A percentile compares a stretch with the other conserved stretches of the same genome.
phyloP scores from a whole-genome alignment of 768 basidiomycete genomes.

The Collybia mongolica region DNA sequence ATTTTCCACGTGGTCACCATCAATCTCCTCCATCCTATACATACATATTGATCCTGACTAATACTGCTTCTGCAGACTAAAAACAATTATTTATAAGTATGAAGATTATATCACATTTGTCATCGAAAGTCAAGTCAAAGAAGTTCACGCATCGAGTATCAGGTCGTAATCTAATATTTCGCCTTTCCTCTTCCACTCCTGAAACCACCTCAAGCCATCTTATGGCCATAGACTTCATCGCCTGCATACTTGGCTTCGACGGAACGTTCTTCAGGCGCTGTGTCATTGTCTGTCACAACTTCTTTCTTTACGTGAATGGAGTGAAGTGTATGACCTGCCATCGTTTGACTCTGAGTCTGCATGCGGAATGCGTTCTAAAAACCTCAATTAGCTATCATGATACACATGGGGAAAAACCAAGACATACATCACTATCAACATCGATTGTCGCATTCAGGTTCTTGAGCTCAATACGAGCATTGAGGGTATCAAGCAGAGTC shows the following conservation, averaged over 20 bases:
- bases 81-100: neutral
- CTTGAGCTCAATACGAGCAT: conserved; percentile 35
- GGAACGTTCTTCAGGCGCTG: conserved; percentile 13
- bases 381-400: neutral
- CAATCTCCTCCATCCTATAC: neutral
- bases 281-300: conserved; percentile 14
- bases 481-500: conserved; percentile 45
- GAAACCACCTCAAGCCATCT: conserved; percentile 4
- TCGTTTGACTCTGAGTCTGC: conserved; percentile 19
- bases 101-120: neutral
- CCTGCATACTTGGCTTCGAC: conserved; percentile 16
- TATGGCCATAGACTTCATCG: conserved; percentile 13
- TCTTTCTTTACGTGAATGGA: conserved; percentile 25
- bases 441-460: conserved; percentile 21
- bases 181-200: neutral
- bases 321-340: conserved; percentile 18
- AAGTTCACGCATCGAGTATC: no score
- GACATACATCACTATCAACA: conserved; percentile 25
- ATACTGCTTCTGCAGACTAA: neutral
- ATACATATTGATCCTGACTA: neutral
- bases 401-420: neutral
- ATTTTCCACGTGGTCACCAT: conserved; percentile 2
- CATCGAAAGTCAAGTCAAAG: no score
- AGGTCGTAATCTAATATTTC: no score
- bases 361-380: conserved; percentile 20